A percentile compares a stretch with the other conserved stretches of the same genome.
Evolutionary conservation across 1,284 basidiomycete species (phyloP).

Genomic region (Pterula multifida): DNA sequence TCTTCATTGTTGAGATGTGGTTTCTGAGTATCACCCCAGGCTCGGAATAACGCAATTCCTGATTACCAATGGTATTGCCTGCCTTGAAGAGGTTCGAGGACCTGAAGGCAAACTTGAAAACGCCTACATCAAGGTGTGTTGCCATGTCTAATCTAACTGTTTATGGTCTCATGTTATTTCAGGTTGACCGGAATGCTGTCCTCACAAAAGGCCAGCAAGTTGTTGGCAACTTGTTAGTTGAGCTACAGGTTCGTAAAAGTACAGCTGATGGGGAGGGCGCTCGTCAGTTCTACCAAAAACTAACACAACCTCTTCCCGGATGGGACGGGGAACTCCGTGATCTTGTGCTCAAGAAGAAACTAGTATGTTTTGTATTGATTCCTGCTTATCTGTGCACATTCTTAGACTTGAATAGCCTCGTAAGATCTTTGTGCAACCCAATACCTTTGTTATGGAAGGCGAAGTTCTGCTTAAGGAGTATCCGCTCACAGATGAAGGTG

Average conservation of each 20-base stretch:
- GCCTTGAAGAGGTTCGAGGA: constrained; percentile 53
- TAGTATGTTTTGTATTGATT: constrained; percentile 29
- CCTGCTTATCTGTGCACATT: constrained; percentile 1
- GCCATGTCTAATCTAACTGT: neutral
- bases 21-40: constrained; percentile 22
- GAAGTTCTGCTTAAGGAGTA: constrained; percentile 71
- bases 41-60: constrained; percentile 74
- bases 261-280: constrained; percentile 72
- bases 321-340: constrained; percentile 72
- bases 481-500: constrained; percentile 53
- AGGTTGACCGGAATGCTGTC: constrained; percentile 64
- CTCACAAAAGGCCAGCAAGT: constrained; percentile 51
- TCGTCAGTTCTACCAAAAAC: constrained; percentile 57
- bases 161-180: constrained; percentile 2
- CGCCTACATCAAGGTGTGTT: constrained; percentile 51
- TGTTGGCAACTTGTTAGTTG: constrained; percentile 60
- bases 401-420: constrained; percentile 37
- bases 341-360: constrained; percentile 68
- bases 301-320: constrained; percentile 58
- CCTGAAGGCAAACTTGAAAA: constrained; percentile 49
- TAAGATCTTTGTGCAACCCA: constrained; percentile 75
- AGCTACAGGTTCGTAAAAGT: constrained; percentile 74
- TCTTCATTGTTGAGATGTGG: neutral
- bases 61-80: constrained; percentile 57
- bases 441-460: constrained; percentile 52